phyloP scores from a whole-genome alignment of 192 early-diverging fungal species.

The Tieghemiomyces parasiticus region DNA sequence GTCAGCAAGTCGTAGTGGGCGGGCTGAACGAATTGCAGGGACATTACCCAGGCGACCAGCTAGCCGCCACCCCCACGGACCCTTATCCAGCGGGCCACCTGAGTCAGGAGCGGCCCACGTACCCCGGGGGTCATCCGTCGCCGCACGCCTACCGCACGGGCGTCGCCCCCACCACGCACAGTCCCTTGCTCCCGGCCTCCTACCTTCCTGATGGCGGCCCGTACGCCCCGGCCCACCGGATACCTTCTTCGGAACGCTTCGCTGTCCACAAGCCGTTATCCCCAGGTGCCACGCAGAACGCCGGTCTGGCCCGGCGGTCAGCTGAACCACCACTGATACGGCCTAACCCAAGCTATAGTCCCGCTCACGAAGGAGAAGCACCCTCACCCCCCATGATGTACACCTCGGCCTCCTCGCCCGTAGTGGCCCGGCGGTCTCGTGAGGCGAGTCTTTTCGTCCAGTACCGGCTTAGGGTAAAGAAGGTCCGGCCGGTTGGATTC shows the following conservation, averaged over 20 bases:
- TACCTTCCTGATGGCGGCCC: not conserved
- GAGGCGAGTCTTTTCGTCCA: not conserved
- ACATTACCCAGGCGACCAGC: not conserved
- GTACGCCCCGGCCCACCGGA: not conserved
- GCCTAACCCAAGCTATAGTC: too few species aligned
- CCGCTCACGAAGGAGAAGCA: too few species aligned
- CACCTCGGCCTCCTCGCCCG: not conserved
- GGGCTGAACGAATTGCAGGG: not conserved
- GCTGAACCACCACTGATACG: too few species aligned
- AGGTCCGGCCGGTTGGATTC: not conserved
- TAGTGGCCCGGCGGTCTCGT: not conserved
- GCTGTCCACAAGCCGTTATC: too few species aligned
- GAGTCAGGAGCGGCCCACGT: too few species aligned
- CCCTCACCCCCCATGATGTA: too few species aligned
- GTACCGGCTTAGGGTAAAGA: not conserved
- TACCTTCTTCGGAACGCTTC: too few species aligned
- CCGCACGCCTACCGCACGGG: not conserved
- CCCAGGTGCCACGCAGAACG: too few species aligned
- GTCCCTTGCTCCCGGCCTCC: not conserved
- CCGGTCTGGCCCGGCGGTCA: too few species aligned
- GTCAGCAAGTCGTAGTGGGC: not conserved
- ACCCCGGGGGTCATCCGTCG: too few species aligned
- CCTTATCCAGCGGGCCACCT: not conserved
- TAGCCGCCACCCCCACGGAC: not conserved
- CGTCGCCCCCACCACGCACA: not conserved